Evolutionary conservation across 495 filamentous ascomycete species (phyloP), one percentile per base, ranked within the genome.

Genomic region (Ascodesmis nigricans): DNA sequence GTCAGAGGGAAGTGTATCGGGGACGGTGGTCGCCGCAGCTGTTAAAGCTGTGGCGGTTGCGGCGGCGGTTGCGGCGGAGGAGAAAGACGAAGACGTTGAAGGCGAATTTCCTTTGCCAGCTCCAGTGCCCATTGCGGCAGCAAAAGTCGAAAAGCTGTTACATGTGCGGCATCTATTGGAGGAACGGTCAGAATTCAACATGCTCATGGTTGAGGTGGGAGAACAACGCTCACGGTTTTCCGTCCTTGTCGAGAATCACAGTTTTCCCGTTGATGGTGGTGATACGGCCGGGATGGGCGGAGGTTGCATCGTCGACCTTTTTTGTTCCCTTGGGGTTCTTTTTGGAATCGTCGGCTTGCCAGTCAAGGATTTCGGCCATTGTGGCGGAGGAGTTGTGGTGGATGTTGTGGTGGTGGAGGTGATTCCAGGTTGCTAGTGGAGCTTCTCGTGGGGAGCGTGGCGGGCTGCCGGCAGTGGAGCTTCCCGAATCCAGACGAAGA

Each of bases 161-260:
- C 87, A 97, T 39, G 74, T 63, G 37, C 84, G 84, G 47, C 87
- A 97, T 47, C 87, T 97, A 36, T 3, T 21, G 29, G 23, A 8
- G 13, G 16, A 5, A 25, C 8, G 23, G 18, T 3, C 31, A 38
- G 5, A 6, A 25, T 19, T 31, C 9, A 13, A 9, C 6, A 14
- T 13, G 10, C 11, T 0, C 19, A 28, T 9, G 38, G 38, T n/a
- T 5, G 25, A 32, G 24, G 11, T 13, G 32, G 33, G 39, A 46
- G 31, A 15, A 33, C 21, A 21, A 26, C 31, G 54, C 79, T 56
- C 63, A 95, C 87, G 84, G 87, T 58, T 93, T 95, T 29, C 87
- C 87, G 62, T 97, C 79, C 45, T 83, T 78, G 28, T 75, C 87
- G 24, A 93, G 59, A 2, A 91, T 67, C 4, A 91, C 63, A 41